These are phyloP conservation scores for Capronia americana DNA, from an alignment of 2,329 filamentous ascomycete species.

Conservation along the genomic window DNA sequence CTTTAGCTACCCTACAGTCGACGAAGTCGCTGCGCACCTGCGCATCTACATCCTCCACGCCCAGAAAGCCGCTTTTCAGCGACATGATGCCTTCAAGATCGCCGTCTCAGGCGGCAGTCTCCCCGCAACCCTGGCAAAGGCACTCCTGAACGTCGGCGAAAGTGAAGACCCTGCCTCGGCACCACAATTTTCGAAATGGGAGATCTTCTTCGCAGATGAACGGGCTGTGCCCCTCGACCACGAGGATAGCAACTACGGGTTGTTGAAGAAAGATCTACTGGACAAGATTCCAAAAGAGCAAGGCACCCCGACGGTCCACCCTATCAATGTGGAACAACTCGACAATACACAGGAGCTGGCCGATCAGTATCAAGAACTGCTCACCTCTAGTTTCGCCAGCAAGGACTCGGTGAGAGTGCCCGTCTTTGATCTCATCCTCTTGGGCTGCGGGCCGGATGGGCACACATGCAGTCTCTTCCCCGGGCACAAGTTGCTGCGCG, in stretches of 20 bases:
- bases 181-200: conserved; percentile 81
- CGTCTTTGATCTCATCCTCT: conserved; percentile 90
- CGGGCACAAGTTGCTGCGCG: conserved; percentile 81
- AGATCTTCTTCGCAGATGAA: conserved; percentile 98
- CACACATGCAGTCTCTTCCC: conserved; percentile 98
- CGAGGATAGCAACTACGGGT: conserved; percentile 89
- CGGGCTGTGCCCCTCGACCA: conserved; percentile 91
- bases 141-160: conserved; percentile 65
- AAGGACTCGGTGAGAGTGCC: conserved; percentile 94
- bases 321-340: conserved; percentile 72
- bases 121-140: conserved; percentile 83
- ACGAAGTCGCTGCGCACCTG: conserved; percentile 75
- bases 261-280: conserved; percentile 85
- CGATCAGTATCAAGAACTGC: conserved; percentile 87
- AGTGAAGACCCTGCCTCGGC: conserved; percentile 28
- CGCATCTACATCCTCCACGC: conserved; percentile 81
- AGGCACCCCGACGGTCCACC: conserved; percentile 73
- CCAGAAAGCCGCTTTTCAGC: conserved; percentile 78
- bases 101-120: conserved; percentile 93
- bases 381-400: conserved; percentile 85
- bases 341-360: conserved; percentile 89
- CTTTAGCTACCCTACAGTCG: conserved; percentile 76
- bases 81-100: conserved; percentile 86
- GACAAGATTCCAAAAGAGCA: conserved; percentile 78
- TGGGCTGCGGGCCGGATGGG: conserved; percentile 93